These are phyloP conservation scores for Didymella keratinophila DNA, from an alignment of 2,329 filamentous ascomycete genomes.

Conservation along the genomic window DNA sequence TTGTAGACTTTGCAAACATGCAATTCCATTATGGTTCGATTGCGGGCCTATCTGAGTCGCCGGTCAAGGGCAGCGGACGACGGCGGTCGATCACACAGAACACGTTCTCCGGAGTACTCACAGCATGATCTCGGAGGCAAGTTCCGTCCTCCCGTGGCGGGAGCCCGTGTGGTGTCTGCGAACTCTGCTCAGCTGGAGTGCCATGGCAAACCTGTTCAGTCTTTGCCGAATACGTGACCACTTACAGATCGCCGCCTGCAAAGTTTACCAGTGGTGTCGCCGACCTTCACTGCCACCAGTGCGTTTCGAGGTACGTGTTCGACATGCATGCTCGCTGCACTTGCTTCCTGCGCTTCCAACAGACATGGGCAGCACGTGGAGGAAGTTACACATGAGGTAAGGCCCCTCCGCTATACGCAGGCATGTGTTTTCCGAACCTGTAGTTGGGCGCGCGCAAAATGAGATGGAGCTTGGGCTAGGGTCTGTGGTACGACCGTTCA, in stretches of 20 bases:
- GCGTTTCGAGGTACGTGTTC: constrained; percentile 28
- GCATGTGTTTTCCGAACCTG: constrained; percentile 17
- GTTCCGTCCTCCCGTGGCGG: constrained; percentile 22
- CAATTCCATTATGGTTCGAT: constrained; percentile 10
- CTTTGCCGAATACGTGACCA: constrained; percentile 4
- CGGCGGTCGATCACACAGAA: constrained; percentile 23
- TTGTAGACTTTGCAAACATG: constrained; percentile 8
- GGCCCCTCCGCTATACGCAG: constrained; percentile 24
- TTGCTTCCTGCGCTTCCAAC: constrained; percentile 20
- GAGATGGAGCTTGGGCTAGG: constrained; percentile 26
- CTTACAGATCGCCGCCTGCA: constrained; percentile 13
- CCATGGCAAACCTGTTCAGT: constrained; percentile 1
- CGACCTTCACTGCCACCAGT: constrained; percentile 19
- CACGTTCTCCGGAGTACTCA: constrained; percentile 13
- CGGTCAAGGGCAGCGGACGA: constrained; percentile 4
- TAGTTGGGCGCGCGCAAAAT: constrained; percentile 28
- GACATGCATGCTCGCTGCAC: constrained; percentile 26
- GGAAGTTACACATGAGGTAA: constrained; percentile 13
- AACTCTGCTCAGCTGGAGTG: constrained; percentile 8
- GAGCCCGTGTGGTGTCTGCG: constrained; percentile 21
- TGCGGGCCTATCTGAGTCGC: constrained; percentile 12
- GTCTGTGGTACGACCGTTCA: constrained; percentile 31
- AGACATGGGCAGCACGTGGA: constrained; percentile 33
- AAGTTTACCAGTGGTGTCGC: constrained; percentile 23
- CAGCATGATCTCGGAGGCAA: constrained; percentile 5